These are phyloP conservation scores for Poa annua DNA, from an alignment of 176 grass and related monocot species.

Conservation along the genomic window DNA sequence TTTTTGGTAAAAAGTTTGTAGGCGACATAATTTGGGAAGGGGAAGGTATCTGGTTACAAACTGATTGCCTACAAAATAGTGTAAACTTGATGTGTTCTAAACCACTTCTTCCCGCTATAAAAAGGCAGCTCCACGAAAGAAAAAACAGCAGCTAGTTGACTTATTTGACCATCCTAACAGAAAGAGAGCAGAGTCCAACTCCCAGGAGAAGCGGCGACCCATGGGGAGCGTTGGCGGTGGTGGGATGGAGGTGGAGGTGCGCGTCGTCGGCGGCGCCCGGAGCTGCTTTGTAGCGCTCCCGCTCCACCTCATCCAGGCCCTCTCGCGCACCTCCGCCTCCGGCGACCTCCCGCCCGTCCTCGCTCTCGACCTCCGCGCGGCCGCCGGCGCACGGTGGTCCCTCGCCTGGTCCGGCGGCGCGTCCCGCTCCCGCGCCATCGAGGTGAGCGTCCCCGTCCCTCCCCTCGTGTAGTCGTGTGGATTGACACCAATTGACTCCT, in stretches of 20 bases:
- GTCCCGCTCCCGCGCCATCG: conserved; percentile 68
- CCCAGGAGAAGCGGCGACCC: not conserved
- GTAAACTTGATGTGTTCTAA: no score
- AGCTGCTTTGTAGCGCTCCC: conserved; percentile 95
- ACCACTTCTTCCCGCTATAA: no score
- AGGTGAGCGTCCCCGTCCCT: conserved; percentile 49
- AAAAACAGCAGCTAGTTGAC: not conserved
- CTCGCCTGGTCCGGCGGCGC: conserved; percentile 85
- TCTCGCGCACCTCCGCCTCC: conserved; percentile 60
- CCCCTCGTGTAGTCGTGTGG: not conserved
- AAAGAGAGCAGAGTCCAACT: not conserved
- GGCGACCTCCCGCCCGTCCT: conserved; percentile 74
- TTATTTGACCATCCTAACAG: conserved; percentile 20
- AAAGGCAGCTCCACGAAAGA: no score
- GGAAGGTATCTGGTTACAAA: no score
- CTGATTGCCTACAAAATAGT: no score
- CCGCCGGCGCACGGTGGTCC: conserved; percentile 62
- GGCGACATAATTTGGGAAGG: no score
- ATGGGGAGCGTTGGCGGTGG: conserved; percentile 31
- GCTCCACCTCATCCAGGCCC: conserved; percentile 74
- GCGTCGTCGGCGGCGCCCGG: conserved; percentile 61
- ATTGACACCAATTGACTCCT: not conserved
- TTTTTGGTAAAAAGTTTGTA: no score
- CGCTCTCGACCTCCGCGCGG: conserved; percentile 65
- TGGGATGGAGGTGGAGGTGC: conserved; percentile 72